Conservation (phyloP, 2,329 filamentous ascomycete species). For the Apiospora aurea region DNA sequence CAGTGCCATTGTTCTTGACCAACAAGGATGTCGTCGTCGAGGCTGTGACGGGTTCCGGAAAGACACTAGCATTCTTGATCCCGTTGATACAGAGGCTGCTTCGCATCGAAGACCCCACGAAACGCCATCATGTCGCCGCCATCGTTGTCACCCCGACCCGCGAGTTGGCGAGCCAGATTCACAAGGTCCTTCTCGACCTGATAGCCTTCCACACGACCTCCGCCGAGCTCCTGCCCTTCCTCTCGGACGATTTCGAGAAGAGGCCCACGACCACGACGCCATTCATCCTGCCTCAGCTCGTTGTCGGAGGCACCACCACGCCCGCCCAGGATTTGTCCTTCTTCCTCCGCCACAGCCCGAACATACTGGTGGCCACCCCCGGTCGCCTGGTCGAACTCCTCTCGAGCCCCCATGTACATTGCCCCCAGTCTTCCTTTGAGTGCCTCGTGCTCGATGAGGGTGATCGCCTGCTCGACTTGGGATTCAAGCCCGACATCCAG, state of each 20-base stretch:
- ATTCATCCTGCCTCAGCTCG: constrained; percentile 82
- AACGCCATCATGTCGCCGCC: constrained; percentile 87
- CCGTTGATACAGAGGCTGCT: constrained; percentile 84
- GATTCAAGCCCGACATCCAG: constrained; percentile 90
- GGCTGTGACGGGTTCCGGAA: constrained; percentile 90
- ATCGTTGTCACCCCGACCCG: constrained; percentile 94
- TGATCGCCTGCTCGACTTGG: constrained; percentile 88
- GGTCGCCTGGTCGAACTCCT: constrained; percentile 89
- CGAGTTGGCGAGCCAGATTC: constrained; percentile 90
- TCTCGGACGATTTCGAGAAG: constrained; percentile 66
- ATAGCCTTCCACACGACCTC: constrained; percentile 85
- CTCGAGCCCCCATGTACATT: constrained; percentile 85
- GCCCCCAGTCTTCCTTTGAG: constrained; percentile 88
- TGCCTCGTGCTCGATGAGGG: constrained; percentile 93
- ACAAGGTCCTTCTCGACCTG: constrained; percentile 78
- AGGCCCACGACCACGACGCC: constrained; percentile 53
- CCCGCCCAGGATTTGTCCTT: constrained; percentile 84
- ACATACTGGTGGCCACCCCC: constrained; percentile 88
- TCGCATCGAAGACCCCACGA: constrained; percentile 80
- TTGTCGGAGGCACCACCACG: constrained; percentile 82
- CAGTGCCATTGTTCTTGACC: constrained; percentile 45
- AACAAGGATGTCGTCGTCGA: constrained; percentile 87
- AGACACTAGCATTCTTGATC: constrained; percentile 86
- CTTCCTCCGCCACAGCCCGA: constrained; percentile 85
- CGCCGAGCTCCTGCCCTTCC: constrained; percentile 65